A percentile compares a stretch with the other conserved stretches of the same genome.
These are phyloP conservation scores for Venturiaceae sp. DNA, from an alignment of 2,329 filamentous ascomycete species.

Conservation along the genomic window DNA sequence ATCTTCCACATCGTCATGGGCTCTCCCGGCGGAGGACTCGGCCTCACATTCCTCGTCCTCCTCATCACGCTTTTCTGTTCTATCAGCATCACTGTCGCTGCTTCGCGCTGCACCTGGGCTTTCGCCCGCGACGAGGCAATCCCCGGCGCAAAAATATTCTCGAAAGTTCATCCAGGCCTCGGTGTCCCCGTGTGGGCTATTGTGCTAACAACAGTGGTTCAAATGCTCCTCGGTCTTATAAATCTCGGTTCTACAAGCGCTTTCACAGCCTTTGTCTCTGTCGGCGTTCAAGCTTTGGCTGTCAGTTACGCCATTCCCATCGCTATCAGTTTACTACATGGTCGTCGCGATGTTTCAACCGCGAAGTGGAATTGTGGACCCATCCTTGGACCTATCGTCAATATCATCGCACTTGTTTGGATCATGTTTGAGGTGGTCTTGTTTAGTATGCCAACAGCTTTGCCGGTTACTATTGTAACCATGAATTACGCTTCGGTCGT, in stretches of 20 bases:
- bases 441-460: slow-evolving; percentile 60
- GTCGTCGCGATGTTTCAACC: slow-evolving; percentile 2
- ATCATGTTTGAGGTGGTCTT: slow-evolving; percentile 60
- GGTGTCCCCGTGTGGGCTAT: slow-evolving; percentile 33
- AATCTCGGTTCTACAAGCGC: slow-evolving; percentile 38
- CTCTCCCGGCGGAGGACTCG: slow-evolving; percentile 63
- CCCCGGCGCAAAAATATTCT: slow-evolving; percentile 32
- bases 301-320: slow-evolving; percentile 49
- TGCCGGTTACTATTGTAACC: slow-evolving; percentile 27
- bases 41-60: slow-evolving; percentile 54
- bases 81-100: slow-evolving; percentile 43
- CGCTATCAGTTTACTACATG: slow-evolving; percentile 33
- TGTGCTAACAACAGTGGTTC: slow-evolving; percentile 32
- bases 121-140: slow-evolving; percentile 69
- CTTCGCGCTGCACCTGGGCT: slow-evolving; percentile 63
- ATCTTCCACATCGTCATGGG: slow-evolving; percentile 70
- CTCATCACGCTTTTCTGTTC: slow-evolving; percentile 43
- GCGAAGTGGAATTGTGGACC: not conserved
- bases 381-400: slow-evolving; percentile 1
- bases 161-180: slow-evolving; percentile 23
- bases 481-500: slow-evolving; percentile 36
- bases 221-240: slow-evolving; percentile 40
- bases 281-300: slow-evolving; percentile 47
- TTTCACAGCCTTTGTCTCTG: slow-evolving; percentile 41
- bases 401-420: slow-evolving; percentile 39